A percentile compares a stretch with the other conserved stretches of the same genome.
These are phyloP conservation scores for Crotalaria pallida DNA, from an alignment of 306 rosid species.

Conservation along the genomic window DNA sequence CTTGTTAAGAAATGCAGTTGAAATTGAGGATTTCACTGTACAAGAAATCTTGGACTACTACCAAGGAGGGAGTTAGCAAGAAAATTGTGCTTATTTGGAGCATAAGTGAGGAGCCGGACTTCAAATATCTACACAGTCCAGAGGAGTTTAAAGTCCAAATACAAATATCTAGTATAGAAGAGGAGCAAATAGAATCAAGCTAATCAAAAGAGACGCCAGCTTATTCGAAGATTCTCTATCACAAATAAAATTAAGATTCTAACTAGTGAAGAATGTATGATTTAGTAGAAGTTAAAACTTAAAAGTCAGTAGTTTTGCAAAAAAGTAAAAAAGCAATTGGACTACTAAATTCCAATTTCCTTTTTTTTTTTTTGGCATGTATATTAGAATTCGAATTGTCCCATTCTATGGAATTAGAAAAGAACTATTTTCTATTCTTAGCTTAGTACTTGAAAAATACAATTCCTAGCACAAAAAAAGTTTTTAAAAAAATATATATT, in stretches of 20 bases:
- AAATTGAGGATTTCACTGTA: neutral
- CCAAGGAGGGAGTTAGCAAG: neutral
- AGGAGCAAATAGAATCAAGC: neutral
- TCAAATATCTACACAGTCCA: neutral
- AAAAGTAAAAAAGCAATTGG: too few relatives aligned
- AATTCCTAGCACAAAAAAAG: too few relatives aligned
- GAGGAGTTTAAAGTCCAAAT: neutral
- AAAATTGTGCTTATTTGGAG: neutral
- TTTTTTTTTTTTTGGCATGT: too few relatives aligned
- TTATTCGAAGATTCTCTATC: neutral
- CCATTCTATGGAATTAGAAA: too few relatives aligned
- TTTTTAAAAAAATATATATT: too few relatives aligned
- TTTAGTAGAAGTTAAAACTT: neutral
- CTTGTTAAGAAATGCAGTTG: neutral
- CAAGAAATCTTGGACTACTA: neutral
- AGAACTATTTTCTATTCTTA: too few relatives aligned
- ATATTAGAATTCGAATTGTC: too few relatives aligned
- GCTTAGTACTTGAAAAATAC: too few relatives aligned
- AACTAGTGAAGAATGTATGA: neutral
- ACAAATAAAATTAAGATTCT: neutral
- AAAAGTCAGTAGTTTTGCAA: neutral
- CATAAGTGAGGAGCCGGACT: neutral
- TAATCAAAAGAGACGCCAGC: neutral
- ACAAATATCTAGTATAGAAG: neutral
- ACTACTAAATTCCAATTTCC: too few relatives aligned